Evolutionary conservation across 2,329 filamentous ascomycete species (phyloP).

Genomic region (Cercospora brassicicola): DNA sequence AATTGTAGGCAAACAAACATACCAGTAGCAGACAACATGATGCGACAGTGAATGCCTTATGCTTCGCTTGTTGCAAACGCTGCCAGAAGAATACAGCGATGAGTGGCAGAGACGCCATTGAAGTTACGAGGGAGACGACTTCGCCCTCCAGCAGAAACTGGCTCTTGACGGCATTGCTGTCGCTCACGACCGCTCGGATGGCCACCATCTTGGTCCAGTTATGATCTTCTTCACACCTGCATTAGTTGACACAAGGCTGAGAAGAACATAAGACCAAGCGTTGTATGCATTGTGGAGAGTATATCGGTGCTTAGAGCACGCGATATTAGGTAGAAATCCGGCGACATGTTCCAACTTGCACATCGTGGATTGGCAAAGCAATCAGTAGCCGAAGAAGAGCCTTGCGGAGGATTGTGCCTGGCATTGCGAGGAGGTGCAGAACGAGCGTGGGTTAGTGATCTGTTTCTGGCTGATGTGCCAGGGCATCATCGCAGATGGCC

Average conservation of each 20-base stretch:
- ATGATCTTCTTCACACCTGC: not conserved
- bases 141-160: conserved; percentile 17
- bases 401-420: not conserved
- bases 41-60: conserved; percentile 18
- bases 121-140: conserved; percentile 15
- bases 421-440: not conserved
- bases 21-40: conserved; percentile 22
- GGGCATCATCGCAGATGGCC: not conserved
- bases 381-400: not conserved
- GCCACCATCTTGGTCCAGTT: not conserved
- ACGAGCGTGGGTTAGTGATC: not conserved
- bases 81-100: conserved; percentile 22
- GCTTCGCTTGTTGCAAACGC: conserved; percentile 15
- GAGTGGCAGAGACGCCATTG: conserved; percentile 17
- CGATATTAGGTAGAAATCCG: not conserved
- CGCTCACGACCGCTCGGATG: conserved; percentile 15
- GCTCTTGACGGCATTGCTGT: conserved; percentile 13
- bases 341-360: not conserved
- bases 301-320: not conserved
- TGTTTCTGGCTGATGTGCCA: not conserved
- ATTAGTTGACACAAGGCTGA: not conserved
- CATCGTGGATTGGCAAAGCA: not conserved
- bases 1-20: not conserved
- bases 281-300: not conserved
- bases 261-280: not conserved